phyloP scores from a whole-genome alignment of 2,329 filamentous ascomycete species.

The Cytospora mali region DNA sequence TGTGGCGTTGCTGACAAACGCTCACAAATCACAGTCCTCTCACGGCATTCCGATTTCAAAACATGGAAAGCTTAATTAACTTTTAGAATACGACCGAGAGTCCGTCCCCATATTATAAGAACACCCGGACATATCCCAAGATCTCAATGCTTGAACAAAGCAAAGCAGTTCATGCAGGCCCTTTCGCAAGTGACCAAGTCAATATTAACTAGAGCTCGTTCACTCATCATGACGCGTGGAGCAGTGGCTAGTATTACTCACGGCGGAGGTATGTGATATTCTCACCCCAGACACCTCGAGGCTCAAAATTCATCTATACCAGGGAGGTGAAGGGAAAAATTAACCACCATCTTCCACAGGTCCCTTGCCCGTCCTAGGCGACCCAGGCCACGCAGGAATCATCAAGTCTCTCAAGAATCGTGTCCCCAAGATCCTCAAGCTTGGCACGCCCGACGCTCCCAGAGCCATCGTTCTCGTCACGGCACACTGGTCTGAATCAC shows the following conservation, averaged over 20 bases:
- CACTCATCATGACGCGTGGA: conserved; percentile 43
- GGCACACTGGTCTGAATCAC: conserved; percentile 57
- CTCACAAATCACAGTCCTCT: background rate
- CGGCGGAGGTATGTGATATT: conserved; percentile 45
- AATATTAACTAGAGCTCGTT: background rate
- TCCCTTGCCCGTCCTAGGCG: conserved; percentile 60
- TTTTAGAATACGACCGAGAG: background rate
- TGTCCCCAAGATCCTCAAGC: conserved; percentile 58
- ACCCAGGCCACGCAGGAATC: conserved; percentile 54
- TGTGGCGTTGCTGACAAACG: background rate
- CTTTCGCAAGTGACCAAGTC: background rate
- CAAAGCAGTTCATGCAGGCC: background rate
- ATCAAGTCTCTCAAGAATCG: conserved; percentile 53
- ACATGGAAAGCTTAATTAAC: no score
- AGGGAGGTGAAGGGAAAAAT: background rate
- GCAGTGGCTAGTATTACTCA: conserved; percentile 54
- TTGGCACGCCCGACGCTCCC: conserved; percentile 52
- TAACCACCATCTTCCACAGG: conserved; percentile 37
- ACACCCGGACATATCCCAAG: background rate
- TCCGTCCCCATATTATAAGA: no score
- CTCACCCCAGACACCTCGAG: background rate
- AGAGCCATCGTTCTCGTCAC: conserved; percentile 59
- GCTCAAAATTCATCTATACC: background rate
- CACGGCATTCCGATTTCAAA: background rate
- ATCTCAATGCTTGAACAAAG: background rate